A percentile compares a stretch with the other conserved stretches of the same genome.
phyloP scores from a whole-genome alignment of 192 early-diverging fungal genomes.

The Podila epigama region DNA sequence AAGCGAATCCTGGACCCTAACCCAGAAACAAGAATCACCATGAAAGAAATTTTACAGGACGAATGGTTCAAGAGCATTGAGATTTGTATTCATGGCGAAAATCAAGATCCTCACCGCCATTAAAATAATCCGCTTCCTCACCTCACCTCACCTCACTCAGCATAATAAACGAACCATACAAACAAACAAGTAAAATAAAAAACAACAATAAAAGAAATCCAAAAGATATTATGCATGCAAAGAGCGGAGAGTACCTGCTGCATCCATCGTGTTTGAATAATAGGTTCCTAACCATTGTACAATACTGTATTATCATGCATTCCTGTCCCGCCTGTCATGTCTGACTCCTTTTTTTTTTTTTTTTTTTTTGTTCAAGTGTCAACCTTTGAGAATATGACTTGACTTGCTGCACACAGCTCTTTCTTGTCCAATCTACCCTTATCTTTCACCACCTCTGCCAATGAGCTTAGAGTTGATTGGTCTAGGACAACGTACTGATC shows the following conservation, averaged over 20 bases:
- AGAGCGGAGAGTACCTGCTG: too few relatives aligned
- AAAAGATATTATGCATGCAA: not conserved
- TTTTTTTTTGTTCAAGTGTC: not conserved
- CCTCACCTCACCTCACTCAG: not conserved
- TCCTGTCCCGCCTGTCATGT: too few relatives aligned
- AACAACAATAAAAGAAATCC: not conserved
- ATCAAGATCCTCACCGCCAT: conserved; percentile 47
- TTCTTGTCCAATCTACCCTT: conserved; percentile 17
- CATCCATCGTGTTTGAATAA: too few relatives aligned
- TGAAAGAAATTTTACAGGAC: conserved; percentile 73
- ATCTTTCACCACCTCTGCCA: conserved; percentile 4
- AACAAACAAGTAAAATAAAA: not conserved
- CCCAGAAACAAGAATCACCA: conserved; percentile 69
- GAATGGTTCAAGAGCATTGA: conserved; percentile 80
- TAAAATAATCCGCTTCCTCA: not conserved
- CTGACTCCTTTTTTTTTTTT: too few relatives aligned
- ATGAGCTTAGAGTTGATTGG: conserved; percentile 1
- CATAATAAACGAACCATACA: not conserved
- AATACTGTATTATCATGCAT: too few relatives aligned
- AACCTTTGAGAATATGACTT: conserved; percentile 5
- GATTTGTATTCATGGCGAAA: conserved; percentile 61
- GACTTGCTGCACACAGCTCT: conserved; percentile 21
- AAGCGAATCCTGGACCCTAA: conserved; percentile 85
- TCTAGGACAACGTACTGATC: conserved; percentile 33
- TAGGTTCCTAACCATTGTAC: too few relatives aligned